Conservation (phyloP, 768 basidiomycete species). For the Pisolithus orientalis region DNA sequence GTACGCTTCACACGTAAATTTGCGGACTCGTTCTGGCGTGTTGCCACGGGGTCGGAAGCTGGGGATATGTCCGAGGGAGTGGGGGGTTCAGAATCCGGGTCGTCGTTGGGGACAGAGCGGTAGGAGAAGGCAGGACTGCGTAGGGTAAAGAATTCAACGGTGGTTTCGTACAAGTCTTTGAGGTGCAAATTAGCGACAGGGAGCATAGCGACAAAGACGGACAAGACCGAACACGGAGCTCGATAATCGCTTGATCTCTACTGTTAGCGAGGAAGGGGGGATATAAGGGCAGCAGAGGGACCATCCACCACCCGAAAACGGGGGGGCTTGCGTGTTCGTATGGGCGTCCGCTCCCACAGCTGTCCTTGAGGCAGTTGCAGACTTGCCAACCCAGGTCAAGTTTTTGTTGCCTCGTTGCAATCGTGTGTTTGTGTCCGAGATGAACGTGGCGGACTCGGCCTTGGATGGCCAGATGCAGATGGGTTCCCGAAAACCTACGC, state of each 20-base stretch:
- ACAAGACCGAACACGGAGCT: conserved; percentile 29
- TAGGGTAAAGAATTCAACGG: conserved; percentile 54
- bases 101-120: conserved; percentile 20
- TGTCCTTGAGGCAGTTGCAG: conserved; percentile 10
- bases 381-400: conserved; percentile 4
- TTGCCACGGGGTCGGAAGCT: conserved; percentile 35
- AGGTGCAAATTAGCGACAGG: conserved; percentile 43
- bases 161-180: conserved; percentile 44
- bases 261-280: conserved; percentile 6
- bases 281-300: conserved; percentile 3
- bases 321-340: conserved; percentile 16
- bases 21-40: conserved; percentile 35
- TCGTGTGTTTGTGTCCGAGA: conserved; percentile 5
- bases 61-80: conserved; percentile 30
- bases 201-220: conserved; percentile 35
- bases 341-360: neutral
- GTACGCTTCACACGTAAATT: conserved; percentile 39
- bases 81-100: conserved; percentile 21
- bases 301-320: conserved; percentile 5
- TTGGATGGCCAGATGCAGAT: no score
- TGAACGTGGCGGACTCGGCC: neutral
- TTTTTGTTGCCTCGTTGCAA: conserved; percentile 11
- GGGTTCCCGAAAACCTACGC: neutral
- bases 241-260: conserved; percentile 31
- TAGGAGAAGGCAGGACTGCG: conserved; percentile 33